phyloP scores from a whole-genome alignment of 345 rosid species.

The Populus nigra region DNA sequence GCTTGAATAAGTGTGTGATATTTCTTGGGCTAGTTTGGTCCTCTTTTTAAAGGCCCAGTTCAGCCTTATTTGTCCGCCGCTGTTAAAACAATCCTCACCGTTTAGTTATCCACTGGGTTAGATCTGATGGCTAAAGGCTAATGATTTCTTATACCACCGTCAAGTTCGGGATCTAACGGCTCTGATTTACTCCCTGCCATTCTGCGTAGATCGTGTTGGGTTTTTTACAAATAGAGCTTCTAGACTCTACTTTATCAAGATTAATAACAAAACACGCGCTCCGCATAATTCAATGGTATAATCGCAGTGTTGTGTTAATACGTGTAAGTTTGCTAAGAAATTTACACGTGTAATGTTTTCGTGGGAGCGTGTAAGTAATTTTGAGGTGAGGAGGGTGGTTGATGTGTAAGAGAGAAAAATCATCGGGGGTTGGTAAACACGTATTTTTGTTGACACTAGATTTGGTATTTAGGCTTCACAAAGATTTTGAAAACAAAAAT shows the following conservation, averaged over 20 bases:
- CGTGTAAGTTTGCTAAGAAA: no score
- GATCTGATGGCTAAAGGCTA: background rate
- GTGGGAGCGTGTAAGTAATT: background rate
- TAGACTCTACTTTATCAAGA: background rate
- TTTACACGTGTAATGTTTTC: background rate
- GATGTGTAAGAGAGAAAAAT: background rate
- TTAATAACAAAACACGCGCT: background rate
- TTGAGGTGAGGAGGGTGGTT: background rate
- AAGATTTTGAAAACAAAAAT: no score
- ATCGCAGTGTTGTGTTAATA: background rate
- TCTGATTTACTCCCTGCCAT: background rate
- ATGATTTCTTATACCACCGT: background rate
- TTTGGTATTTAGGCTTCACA: no score
- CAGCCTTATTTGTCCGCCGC: background rate
- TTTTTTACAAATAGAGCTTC: background rate
- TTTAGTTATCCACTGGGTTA: constrained; percentile 1
- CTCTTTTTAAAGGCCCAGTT: constrained; percentile 22
- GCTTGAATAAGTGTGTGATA: background rate
- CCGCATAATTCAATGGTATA: background rate
- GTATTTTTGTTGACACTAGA: background rate
- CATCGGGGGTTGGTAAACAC: background rate
- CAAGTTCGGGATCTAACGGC: constrained; percentile 10
- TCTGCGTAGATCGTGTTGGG: background rate
- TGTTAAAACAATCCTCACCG: constrained; percentile 6
- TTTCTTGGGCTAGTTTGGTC: constrained; percentile 9